Evolutionary conservation across 257 asterid species (phyloP).

Genomic region (Haberlea rhodopensis): DNA sequence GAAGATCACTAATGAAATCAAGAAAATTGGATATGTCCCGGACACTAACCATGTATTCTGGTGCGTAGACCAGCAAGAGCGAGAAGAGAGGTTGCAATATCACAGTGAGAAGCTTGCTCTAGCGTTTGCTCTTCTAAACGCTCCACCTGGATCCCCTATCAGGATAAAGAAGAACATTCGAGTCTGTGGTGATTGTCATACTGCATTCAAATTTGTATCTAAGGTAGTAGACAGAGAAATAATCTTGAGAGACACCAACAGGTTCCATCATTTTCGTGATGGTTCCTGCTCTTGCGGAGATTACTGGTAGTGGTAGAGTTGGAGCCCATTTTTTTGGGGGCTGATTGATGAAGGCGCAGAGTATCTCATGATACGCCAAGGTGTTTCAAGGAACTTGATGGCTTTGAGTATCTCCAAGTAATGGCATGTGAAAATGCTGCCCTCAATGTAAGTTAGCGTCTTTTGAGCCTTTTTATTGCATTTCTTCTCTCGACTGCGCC

Average conservation of each 20-base stretch:
- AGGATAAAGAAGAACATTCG: constrained; percentile 81
- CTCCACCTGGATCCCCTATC: constrained; percentile 47
- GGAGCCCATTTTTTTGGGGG: neutral
- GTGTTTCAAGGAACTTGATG: neutral
- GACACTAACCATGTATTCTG: constrained; percentile 75
- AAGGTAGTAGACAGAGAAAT: constrained; percentile 58
- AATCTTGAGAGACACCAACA: constrained; percentile 69
- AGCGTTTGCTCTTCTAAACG: constrained; percentile 65
- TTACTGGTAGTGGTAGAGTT: constrained; percentile 56
- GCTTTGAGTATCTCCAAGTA: too few relatives aligned
- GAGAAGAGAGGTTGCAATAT: constrained; percentile 62
- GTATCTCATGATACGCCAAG: neutral
- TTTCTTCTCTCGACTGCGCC: neutral
- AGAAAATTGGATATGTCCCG: constrained; percentile 65
- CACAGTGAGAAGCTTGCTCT: constrained; percentile 86
- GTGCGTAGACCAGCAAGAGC: constrained; percentile 58
- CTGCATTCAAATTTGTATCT: constrained; percentile 64
- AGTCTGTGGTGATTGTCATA: constrained; percentile 83
- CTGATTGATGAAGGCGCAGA: neutral
- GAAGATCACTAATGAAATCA: constrained; percentile 44
- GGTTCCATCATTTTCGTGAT: constrained; percentile 68
- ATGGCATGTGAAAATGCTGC: neutral
- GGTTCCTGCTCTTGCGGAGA: constrained; percentile 85
- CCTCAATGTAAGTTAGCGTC: neutral
- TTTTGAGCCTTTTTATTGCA: neutral